phyloP scores from a whole-genome alignment of 768 basidiomycete genomes.

The Termitomyces titanicus region DNA sequence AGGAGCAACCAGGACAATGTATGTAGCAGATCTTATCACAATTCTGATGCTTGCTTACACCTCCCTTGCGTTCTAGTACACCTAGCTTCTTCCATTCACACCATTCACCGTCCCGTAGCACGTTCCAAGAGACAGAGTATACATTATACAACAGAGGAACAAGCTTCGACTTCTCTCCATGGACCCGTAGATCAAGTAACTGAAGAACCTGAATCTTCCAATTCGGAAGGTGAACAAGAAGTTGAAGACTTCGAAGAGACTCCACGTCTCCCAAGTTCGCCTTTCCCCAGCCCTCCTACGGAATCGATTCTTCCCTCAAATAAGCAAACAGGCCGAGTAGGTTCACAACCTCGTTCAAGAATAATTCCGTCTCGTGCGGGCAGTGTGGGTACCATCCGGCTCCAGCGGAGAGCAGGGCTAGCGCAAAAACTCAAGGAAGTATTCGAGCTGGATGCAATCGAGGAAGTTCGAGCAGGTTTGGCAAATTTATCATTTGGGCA shows the following conservation, averaged over 20 bases:
- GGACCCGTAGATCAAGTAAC: conserved; percentile 31
- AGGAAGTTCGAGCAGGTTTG: conserved; percentile 82
- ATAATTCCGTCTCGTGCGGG: conserved; percentile 40
- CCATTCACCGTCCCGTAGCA: conserved; percentile 80
- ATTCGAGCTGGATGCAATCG: conserved; percentile 76
- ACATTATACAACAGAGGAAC: conserved; percentile 12
- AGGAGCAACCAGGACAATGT: conserved; percentile 45
- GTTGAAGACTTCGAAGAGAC: conserved; percentile 55
- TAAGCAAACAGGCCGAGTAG: neutral
- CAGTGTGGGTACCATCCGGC: conserved; percentile 71
- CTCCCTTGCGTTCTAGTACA: conserved; percentile 30
- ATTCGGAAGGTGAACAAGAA: conserved; percentile 49
- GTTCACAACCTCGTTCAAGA: conserved; percentile 8
- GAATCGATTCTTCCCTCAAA: conserved; percentile 9
- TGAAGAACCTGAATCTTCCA: conserved; percentile 29
- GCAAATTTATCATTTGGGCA: conserved; percentile 8
- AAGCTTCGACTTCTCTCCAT: conserved; percentile 15
- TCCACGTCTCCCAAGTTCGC: conserved; percentile 31
- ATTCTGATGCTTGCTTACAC: neutral
- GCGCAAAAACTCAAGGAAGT: conserved; percentile 89
- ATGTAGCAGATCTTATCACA: conserved; percentile 5
- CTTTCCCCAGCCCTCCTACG: conserved; percentile 16
- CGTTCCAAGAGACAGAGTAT: conserved; percentile 49
- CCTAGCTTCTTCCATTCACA: conserved; percentile 83
- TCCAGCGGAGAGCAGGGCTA: conserved; percentile 65